phyloP scores from a whole-genome alignment of 805 yeast species.

The Saturnispora besseyi region DNA sequence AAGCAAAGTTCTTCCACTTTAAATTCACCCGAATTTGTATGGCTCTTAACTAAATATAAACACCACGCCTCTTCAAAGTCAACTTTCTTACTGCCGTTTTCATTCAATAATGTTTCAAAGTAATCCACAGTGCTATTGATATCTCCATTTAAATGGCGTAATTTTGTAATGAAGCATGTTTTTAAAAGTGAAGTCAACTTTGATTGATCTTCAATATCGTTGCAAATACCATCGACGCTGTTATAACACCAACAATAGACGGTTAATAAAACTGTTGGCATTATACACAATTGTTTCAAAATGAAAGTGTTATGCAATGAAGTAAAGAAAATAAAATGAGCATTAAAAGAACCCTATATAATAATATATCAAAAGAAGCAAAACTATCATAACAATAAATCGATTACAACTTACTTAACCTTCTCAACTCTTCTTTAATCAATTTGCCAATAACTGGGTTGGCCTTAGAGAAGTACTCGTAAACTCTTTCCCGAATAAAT shows the following conservation, averaged over 20 bases:
- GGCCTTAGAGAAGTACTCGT: slow-evolving; percentile 68
- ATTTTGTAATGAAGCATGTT: background rate
- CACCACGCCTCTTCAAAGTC: background rate
- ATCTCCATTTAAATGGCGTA: background rate
- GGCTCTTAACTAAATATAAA: background rate
- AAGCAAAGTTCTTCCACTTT: background rate
- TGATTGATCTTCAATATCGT: background rate
- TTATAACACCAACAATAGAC: background rate
- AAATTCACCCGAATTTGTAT: background rate
- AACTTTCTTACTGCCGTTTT: background rate
- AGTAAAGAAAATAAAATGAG: background rate
- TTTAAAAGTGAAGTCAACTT: background rate
- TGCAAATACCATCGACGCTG: background rate
- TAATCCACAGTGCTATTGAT: background rate
- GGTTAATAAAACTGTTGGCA: background rate
- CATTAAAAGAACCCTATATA: background rate
- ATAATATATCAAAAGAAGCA: background rate
- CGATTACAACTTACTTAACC: slow-evolving; percentile 10
- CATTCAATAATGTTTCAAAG: background rate
- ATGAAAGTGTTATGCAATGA: background rate
- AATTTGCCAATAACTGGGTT: slow-evolving; percentile 56
- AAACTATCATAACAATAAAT: background rate
- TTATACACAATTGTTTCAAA: background rate
- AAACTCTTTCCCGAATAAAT: slow-evolving; percentile 68
- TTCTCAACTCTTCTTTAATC: slow-evolving; percentile 47